Evolutionary conservation across 257 asterid genomes (phyloP).

Genomic region (Solanum bulbocastanum): DNA sequence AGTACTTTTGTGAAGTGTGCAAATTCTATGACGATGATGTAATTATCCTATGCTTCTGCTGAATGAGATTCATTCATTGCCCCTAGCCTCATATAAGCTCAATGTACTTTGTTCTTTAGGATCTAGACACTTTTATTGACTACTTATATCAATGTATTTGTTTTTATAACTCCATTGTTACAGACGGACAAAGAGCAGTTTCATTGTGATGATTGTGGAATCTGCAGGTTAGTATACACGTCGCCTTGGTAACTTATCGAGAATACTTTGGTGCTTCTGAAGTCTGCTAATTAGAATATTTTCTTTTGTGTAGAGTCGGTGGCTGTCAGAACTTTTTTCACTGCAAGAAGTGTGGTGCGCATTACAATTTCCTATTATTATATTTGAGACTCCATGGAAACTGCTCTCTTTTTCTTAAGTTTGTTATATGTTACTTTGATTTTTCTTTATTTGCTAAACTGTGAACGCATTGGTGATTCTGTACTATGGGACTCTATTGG

Average conservation of each 20-base stretch:
- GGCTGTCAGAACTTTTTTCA: conserved; percentile 87
- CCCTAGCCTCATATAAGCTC: background rate
- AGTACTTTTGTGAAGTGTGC: conserved; percentile 80
- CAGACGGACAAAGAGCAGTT: conserved; percentile 82
- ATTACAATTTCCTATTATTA: background rate
- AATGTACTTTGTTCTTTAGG: background rate
- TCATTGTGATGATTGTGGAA: conserved; percentile 94
- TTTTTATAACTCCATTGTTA: background rate
- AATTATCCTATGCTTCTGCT: conserved; percentile 3
- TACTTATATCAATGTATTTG: background rate
- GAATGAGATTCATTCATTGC: background rate
- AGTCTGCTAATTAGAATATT: background rate
- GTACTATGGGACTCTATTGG: background rate
- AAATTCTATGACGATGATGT: conserved; percentile 93
- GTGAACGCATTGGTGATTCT: background rate
- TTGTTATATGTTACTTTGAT: background rate
- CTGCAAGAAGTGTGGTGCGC: conserved; percentile 87
- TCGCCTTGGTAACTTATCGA: background rate
- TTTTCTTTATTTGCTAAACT: background rate
- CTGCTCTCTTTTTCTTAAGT: background rate
- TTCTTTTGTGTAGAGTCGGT: conserved; percentile 42
- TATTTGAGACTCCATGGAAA: background rate
- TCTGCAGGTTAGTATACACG: conserved; percentile 60
- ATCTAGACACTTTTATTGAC: background rate
- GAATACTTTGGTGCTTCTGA: background rate